Conservation (phyloP, 2,329 filamentous ascomycete genomes). For the Fusarium kyushuense region DNA sequence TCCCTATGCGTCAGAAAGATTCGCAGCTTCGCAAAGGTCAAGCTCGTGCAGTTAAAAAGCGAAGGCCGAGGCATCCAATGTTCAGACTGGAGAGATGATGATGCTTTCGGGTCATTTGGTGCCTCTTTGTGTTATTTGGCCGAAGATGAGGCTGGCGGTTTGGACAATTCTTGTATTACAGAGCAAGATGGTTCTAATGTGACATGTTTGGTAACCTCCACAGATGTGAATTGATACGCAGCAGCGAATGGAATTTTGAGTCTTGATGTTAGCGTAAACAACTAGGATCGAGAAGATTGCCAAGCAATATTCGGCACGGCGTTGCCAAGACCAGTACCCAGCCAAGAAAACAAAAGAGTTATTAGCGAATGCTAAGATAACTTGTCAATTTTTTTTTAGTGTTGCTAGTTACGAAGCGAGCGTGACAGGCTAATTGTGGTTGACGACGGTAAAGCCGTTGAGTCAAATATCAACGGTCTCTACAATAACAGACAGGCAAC, state of each 20-base stretch:
- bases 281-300: background rate
- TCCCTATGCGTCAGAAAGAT: background rate
- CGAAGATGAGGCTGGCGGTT: background rate
- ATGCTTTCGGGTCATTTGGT: background rate
- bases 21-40: background rate
- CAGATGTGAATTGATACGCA: background rate
- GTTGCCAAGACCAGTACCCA: background rate
- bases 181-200: background rate
- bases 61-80: background rate
- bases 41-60: background rate
- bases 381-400: constrained; percentile 3
- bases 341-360: constrained; percentile 1
- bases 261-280: background rate
- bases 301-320: constrained; percentile 6
- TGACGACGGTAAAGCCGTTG: constrained; percentile 3
- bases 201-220: background rate
- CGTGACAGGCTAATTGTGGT: background rate
- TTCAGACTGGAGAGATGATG: background rate
- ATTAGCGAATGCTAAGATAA: constrained; percentile 3
- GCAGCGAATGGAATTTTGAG: background rate
- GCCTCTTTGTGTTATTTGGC: background rate
- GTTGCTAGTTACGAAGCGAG: constrained; percentile 6
- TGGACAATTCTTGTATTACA: background rate
- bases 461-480: constrained; percentile 4
- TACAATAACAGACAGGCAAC: background rate